Conservation (phyloP, 306 rosid species). For the Cyclanthera cordifolia region DNA sequence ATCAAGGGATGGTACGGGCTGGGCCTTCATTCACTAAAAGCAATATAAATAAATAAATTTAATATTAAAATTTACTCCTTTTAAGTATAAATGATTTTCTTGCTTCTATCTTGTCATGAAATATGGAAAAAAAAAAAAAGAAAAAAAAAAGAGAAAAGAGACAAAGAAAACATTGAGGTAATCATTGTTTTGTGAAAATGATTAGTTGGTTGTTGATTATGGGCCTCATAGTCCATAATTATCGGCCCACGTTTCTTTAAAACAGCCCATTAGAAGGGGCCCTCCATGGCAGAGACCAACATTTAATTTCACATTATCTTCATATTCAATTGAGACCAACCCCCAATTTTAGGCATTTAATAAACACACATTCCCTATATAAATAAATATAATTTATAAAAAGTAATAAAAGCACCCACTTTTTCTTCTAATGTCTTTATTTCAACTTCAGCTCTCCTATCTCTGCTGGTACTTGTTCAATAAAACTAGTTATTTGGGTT, state of each 20-base stretch:
- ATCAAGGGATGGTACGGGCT: too few species aligned
- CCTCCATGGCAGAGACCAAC: background rate
- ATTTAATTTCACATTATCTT: constrained; percentile 9
- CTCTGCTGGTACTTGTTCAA: too few species aligned
- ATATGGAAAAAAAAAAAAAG: background rate
- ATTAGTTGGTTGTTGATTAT: background rate
- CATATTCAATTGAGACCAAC: constrained; percentile 12
- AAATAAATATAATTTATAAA: background rate
- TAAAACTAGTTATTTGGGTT: too few species aligned
- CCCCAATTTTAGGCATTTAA: background rate
- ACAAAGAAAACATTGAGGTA: background rate
- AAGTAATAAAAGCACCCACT: background rate
- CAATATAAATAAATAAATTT: too few species aligned
- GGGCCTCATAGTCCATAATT: background rate
- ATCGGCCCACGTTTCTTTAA: constrained; percentile 4
- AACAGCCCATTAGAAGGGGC: constrained; percentile 3
- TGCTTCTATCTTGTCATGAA: background rate
- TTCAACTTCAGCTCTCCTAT: too few species aligned
- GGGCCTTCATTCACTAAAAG: too few species aligned
- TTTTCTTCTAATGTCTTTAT: too few species aligned
- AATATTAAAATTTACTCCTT: too few species aligned
- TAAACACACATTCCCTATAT: background rate
- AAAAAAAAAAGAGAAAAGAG: too few species aligned
- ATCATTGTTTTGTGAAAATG: background rate
- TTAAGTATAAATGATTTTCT: too few species aligned